Evolutionary conservation across 768 basidiomycete species (phyloP).

Genomic region (Collybiopsis confluens): DNA sequence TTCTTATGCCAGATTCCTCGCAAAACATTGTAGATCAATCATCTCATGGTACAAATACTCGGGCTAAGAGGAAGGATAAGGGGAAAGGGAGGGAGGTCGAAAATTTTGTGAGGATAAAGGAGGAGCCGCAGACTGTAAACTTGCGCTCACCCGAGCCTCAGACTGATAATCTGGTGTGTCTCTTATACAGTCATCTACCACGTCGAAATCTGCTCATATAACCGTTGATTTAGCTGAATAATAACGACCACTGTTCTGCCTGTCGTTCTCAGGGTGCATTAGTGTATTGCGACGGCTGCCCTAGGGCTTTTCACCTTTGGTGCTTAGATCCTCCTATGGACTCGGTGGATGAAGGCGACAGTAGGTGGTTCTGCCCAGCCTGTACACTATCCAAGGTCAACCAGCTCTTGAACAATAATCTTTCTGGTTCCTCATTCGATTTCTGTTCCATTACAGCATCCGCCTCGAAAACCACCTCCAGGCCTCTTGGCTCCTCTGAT

Average conservation of each 20-base stretch:
- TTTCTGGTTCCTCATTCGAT: slow-evolving; percentile 10
- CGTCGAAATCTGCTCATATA: slow-evolving; percentile 3
- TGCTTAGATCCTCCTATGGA: slow-evolving; percentile 97
- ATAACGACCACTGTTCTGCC: slow-evolving; percentile 84
- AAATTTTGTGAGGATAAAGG: slow-evolving; percentile 41
- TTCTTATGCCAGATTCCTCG: slow-evolving; percentile 63
- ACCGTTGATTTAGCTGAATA: slow-evolving; percentile 38
- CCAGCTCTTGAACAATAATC: slow-evolving; percentile 23
- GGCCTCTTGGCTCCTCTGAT: slow-evolving; percentile 72
- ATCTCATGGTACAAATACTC: slow-evolving; percentile 26
- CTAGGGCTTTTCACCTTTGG: slow-evolving; percentile 92
- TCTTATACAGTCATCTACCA: slow-evolving; percentile 7
- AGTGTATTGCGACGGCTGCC: slow-evolving; percentile 97
- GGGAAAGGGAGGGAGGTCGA: slow-evolving; percentile 44
- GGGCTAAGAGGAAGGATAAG: slow-evolving; percentile 41
- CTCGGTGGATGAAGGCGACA: slow-evolving; percentile 78
- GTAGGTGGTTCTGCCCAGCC: slow-evolving; percentile 77
- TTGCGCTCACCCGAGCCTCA: slow-evolving; percentile 44
- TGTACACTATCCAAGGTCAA: slow-evolving; percentile 63
- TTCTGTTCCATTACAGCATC: slow-evolving; percentile 44
- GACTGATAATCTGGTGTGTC: slow-evolving; percentile 34
- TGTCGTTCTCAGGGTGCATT: slow-evolving; percentile 80
- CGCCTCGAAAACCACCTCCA: slow-evolving; percentile 59
- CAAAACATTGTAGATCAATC: slow-evolving; percentile 33
- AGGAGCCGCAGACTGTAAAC: slow-evolving; percentile 44